Conservation (phyloP, 352 stramenopile genomes). For the Globisporangium orthogonon region DNA sequence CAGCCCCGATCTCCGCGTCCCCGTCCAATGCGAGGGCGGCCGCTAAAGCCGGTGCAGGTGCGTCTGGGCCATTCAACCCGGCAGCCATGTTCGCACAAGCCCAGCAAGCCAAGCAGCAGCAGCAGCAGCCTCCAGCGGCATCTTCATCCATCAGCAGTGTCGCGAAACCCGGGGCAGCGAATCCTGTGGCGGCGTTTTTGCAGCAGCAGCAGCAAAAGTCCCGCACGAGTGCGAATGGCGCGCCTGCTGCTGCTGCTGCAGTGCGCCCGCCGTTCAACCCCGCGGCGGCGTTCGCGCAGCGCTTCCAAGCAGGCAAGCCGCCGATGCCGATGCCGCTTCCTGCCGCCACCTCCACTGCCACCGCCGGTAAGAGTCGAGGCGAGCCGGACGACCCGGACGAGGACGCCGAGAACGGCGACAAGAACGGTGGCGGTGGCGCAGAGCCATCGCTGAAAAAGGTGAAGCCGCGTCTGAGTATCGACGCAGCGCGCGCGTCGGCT, state of each 20-base stretch:
- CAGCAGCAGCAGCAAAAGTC: slow-evolving; percentile 39
- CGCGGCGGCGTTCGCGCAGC: slow-evolving; percentile 49
- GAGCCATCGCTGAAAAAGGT: slow-evolving; percentile 74
- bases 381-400: slow-evolving; percentile 35
- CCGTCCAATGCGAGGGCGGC: slow-evolving; percentile 3
- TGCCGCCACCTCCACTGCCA: background rate
- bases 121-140: background rate
- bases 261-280: slow-evolving; percentile 31
- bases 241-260: background rate
- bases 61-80: slow-evolving; percentile 26
- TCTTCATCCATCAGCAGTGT: background rate
- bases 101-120: slow-evolving; percentile 17
- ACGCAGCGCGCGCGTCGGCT: slow-evolving; percentile 64
- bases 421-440: slow-evolving; percentile 16
- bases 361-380: slow-evolving; percentile 31
- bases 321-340: slow-evolving; percentile 20
- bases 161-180: slow-evolving; percentile 12
- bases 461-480: slow-evolving; percentile 66
- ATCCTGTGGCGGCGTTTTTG: slow-evolving; percentile 49
- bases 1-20: background rate
- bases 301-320: slow-evolving; percentile 37
- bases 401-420: slow-evolving; percentile 19
- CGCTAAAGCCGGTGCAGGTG: background rate
- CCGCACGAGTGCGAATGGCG: slow-evolving; percentile 14
- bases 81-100: slow-evolving; percentile 54